Base-by-base conservation (phyloP, 805 yeast species). In the Diddensiella caesifluorescens region DNA sequence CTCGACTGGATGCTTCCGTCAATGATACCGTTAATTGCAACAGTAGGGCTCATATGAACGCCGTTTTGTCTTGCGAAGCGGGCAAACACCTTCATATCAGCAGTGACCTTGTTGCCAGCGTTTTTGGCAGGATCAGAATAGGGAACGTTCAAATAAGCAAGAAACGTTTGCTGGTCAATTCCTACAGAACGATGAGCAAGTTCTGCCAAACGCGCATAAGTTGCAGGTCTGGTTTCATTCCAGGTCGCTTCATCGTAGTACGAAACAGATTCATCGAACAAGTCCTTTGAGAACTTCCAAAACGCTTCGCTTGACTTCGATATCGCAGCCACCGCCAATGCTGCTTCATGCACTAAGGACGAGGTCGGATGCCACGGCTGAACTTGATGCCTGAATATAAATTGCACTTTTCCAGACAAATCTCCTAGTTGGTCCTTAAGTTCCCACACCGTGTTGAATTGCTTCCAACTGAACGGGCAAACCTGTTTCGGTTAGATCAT, bases 331-430 rank as follows among this genome's bases (percentile, higher is more conserved):
- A 80, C 79, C 0, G 80, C 88, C 20, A 87, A 60, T 0, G 83
- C 71, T 31, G 83, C 82, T 56, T 87, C 95, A 57, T 82, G 81
- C 29, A 78, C 66, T 27, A 76, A 62, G 4, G 75, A 72, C 1
- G 90, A 80, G 42, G 78, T 75, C 33, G 89, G 80, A 59, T 87
- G 95, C 95, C 95, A 87, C 50, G 94, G 92, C 65, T 87, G 95
- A n/a, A 83, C 69, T 30, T 81, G 87, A 55, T 84, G 81, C 47
- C 79, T 72, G 60, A 81, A 76, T 7, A 78, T 74, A n/a, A n/a
- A n/a, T n/a, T n/a, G n/a, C n/a, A n/a, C n/a, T n/a, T n/a, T n/a
- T n/a, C n/a, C n/a, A n/a, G n/a, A n/a, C n/a, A n/a, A n/a, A n/a
- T n/a, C n/a, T n/a, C n/a, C n/a, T n/a, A n/a, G n/a, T n/a, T n/a